These are phyloP conservation scores for Trametes meyenii DNA, from an alignment of 768 basidiomycete species.

Conservation along the genomic window DNA sequence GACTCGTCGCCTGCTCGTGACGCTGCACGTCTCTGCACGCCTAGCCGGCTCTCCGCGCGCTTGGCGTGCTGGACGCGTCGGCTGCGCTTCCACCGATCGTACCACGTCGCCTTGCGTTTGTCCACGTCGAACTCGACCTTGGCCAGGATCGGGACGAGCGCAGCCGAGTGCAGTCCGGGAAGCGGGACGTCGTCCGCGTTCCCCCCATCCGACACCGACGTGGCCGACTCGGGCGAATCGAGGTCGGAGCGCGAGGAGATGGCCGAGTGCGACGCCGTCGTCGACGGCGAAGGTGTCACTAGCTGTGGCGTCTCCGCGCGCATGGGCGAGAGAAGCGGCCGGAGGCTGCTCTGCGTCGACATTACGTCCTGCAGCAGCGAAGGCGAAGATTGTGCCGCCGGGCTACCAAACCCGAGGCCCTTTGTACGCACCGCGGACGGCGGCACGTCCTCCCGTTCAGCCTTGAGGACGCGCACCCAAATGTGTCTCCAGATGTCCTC, in stretches of 20 bases:
- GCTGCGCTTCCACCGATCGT: conserved; percentile 78
- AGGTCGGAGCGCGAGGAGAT: conserved; percentile 48
- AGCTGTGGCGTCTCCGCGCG: conserved; percentile 41
- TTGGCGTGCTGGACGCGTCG: conserved; percentile 63
- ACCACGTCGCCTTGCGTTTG: conserved; percentile 77
- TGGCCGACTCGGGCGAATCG: conserved; percentile 56
- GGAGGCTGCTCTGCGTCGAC: conserved; percentile 34
- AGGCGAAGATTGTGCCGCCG: conserved; percentile 29
- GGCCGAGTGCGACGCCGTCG: conserved; percentile 31
- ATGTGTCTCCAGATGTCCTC: conserved; percentile 88
- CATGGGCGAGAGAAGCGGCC: conserved; percentile 51
- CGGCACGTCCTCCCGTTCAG: conserved; percentile 52
- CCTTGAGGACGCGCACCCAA: conserved; percentile 72
- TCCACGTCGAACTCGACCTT: conserved; percentile 97
- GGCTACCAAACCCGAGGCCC: conserved; percentile 46
- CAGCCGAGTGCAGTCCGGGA: conserved; percentile 63
- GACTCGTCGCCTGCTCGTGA: conserved; percentile 24
- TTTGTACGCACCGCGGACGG: conserved; percentile 40
- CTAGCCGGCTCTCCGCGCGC: conserved; percentile 48
- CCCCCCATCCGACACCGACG: conserved; percentile 30
- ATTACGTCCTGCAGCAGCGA: conserved; percentile 38
- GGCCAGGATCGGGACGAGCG: conserved; percentile 82
- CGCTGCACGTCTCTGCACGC: conserved; percentile 32
- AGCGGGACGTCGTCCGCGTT: conserved; percentile 58
- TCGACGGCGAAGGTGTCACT: conserved; percentile 48